Percentiles rank a stretch among this genome's conserved stretches.
Conservation (phyloP, 257 asterid species). For the Schizonepeta tenuifolia region DNA sequence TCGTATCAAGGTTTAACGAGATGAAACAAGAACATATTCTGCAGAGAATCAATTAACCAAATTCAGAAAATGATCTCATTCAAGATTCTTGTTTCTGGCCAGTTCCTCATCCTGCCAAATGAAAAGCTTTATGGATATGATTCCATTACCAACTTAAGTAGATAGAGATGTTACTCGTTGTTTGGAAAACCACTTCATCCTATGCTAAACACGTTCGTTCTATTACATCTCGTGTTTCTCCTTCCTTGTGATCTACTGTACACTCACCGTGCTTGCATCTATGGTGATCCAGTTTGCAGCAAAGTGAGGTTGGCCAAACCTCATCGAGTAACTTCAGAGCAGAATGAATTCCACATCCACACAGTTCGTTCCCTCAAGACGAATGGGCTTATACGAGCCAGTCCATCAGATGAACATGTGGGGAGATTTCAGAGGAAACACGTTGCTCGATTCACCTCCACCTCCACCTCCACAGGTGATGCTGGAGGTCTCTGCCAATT, state of each 20-base stretch:
- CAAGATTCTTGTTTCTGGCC: conserved; percentile 10
- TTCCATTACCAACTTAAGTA: neutral
- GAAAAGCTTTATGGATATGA: conserved; percentile 10
- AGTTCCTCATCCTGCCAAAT: conserved; percentile 12
- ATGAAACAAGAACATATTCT: conserved; percentile 17
- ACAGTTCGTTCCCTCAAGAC: conserved; percentile 70
- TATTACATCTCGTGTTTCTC: neutral
- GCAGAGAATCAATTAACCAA: conserved; percentile 11
- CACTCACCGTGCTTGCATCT: neutral
- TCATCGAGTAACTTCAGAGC: neutral
- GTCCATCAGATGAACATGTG: conserved; percentile 73
- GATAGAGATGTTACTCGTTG: neutral
- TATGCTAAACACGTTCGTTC: neutral
- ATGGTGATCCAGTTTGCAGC: neutral
- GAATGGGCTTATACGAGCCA: conserved; percentile 83
- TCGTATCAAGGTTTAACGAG: neutral
- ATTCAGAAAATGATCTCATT: neutral
- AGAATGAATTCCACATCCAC: conserved; percentile 73
- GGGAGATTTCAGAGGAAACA: conserved; percentile 69
- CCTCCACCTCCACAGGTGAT: conserved; percentile 55
- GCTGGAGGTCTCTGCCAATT: conserved; percentile 55
- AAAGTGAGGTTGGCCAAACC: neutral
- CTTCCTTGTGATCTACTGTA: neutral
- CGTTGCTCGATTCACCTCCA: conserved; percentile 43
- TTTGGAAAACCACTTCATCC: neutral